These are phyloP conservation scores for Penicillium ochrochloron DNA, from an alignment of 495 filamentous ascomycete genomes.

Conservation along the genomic window DNA sequence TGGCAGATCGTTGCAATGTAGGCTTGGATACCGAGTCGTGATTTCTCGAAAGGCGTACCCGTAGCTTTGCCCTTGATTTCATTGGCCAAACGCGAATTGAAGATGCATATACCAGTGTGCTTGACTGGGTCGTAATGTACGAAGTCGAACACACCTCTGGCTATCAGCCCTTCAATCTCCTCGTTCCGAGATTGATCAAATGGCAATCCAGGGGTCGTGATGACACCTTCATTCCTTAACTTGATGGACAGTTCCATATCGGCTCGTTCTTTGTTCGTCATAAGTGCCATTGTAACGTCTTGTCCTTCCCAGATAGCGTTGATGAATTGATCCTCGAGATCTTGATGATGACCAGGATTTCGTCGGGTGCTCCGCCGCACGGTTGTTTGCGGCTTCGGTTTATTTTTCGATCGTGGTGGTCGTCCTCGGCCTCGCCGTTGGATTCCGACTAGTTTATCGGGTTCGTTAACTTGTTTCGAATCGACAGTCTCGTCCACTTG, in stretches of 20 bases:
- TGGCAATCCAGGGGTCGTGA: background rate
- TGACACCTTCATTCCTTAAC: background rate
- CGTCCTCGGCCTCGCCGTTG: background rate
- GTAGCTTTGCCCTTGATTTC: background rate
- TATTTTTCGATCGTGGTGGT: background rate
- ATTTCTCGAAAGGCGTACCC: background rate
- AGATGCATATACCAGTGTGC: background rate
- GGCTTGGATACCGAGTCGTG: background rate
- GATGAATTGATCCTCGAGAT: background rate
- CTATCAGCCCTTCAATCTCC: background rate
- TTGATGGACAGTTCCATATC: background rate
- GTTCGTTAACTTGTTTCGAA: background rate
- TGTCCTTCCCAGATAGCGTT: background rate
- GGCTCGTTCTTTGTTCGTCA: background rate
- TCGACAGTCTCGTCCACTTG: background rate
- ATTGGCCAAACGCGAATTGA: background rate
- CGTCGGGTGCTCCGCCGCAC: background rate
- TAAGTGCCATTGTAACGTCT: background rate
- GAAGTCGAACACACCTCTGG: background rate
- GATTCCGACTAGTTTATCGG: background rate
- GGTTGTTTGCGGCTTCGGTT: background rate
- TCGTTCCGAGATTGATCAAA: background rate
- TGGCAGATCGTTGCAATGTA: background rate
- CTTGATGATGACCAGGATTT: background rate
- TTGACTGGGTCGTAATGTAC: background rate